Conservation (phyloP, 169 alveolate species). For the Cryptosporidium viatorum region DNA sequence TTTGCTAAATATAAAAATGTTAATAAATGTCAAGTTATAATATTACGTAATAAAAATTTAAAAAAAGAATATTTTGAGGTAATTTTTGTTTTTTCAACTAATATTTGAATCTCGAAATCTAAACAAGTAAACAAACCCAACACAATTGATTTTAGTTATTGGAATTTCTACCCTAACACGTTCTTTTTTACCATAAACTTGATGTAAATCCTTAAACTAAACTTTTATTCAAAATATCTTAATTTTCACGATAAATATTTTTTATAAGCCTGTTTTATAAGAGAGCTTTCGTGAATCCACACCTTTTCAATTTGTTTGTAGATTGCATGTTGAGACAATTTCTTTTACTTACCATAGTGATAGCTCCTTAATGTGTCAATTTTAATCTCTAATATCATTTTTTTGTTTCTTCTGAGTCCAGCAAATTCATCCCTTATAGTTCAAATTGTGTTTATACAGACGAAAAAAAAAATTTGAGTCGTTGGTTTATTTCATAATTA, state of each 20-base stretch:
- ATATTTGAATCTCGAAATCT: no score
- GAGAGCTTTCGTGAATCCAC: not conserved
- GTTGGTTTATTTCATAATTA: not conserved
- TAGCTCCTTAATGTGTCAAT: not conserved
- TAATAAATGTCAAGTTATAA: not conserved
- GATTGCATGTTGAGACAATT: not conserved
- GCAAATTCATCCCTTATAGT: not conserved
- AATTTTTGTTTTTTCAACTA: not conserved
- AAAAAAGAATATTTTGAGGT: no score
- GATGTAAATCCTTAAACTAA: no score
- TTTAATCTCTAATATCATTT: not conserved
- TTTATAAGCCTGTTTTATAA: not conserved
- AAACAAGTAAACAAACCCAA: no score
- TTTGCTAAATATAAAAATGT: not conserved
- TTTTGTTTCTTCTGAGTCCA: not conserved
- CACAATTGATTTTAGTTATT: no score
- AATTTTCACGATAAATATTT: not conserved
- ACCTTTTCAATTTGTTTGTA: not conserved
- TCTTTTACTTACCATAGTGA: not conserved
- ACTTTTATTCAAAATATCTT: no score
- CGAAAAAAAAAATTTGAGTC: not conserved
- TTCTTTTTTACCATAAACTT: not conserved
- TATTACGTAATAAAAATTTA: not conserved
- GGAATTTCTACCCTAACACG: no score
- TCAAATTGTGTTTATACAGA: no score